phyloP scores from a whole-genome alignment of 2,329 filamentous ascomycete species.

The Chaetomium globosum region DNA sequence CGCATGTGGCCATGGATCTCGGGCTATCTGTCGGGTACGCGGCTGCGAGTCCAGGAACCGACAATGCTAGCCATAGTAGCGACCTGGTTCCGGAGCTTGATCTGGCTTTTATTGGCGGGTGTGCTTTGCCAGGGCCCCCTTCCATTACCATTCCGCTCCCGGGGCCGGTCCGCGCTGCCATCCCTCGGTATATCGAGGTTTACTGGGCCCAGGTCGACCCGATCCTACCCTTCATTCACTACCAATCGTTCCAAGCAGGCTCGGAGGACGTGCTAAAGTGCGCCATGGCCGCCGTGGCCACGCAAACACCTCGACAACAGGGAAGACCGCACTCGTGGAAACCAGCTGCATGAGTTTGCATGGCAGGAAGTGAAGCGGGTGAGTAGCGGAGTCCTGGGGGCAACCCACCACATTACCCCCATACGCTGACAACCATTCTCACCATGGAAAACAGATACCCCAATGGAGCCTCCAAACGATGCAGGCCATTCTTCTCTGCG shows the following conservation, averaged over 20 bases:
- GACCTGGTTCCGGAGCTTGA: conserved; percentile 44
- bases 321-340: conserved; percentile 55
- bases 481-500: conserved; percentile 59
- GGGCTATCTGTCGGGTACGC: conserved; percentile 28
- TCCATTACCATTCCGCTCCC: conserved; percentile 43
- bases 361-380: conserved; percentile 55
- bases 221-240: conserved; percentile 56
- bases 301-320: conserved; percentile 54
- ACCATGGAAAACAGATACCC: conserved; percentile 45
- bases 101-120: conserved; percentile 38
- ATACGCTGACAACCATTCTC: conserved; percentile 18
- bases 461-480: conserved; percentile 55
- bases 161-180: conserved; percentile 45
- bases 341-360: conserved; percentile 55
- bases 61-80: conserved; percentile 27
- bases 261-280: conserved; percentile 52
- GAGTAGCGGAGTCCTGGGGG: conserved; percentile 39
- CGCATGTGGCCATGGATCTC: conserved; percentile 25
- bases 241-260: conserved; percentile 48
- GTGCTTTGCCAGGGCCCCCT: conserved; percentile 27
- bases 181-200: conserved; percentile 55
- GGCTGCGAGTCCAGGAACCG: conserved; percentile 26
- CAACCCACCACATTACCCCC: not conserved
- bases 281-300: conserved; percentile 61
- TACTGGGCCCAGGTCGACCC: conserved; percentile 58